phyloP scores from a whole-genome alignment of 768 basidiomycete genomes.

The Paxillus rubicundulus region DNA sequence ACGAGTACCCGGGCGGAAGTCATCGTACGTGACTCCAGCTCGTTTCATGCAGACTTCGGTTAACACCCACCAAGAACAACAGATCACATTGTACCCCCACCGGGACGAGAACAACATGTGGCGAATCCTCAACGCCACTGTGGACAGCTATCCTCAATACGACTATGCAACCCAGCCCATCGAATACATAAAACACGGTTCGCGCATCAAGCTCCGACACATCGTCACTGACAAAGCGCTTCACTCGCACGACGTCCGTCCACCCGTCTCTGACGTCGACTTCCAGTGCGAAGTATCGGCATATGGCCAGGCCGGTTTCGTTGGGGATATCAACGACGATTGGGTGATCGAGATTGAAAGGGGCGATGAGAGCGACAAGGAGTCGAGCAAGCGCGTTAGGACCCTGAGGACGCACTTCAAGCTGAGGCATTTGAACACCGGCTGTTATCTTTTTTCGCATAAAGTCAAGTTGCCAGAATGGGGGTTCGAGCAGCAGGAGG shows the following conservation, averaged over 20 bases:
- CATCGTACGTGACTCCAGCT: slow-evolving; percentile 57
- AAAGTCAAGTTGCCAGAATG: slow-evolving; percentile 97
- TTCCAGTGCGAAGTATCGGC: slow-evolving; percentile 98
- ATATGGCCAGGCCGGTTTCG: slow-evolving; percentile 85
- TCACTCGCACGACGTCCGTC: slow-evolving; percentile 93
- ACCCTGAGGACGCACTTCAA: slow-evolving; percentile 82
- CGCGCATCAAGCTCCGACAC: slow-evolving; percentile 81
- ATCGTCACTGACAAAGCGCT: slow-evolving; percentile 77
- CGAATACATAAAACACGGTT: slow-evolving; percentile 60
- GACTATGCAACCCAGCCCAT: slow-evolving; percentile 55
- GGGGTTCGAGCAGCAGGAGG: slow-evolving; percentile 98
- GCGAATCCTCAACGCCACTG: slow-evolving; percentile 77
- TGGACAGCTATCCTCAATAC: slow-evolving; percentile 38
- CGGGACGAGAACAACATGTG: slow-evolving; percentile 96
- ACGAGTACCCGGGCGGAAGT: slow-evolving; percentile 87
- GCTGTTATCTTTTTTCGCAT: slow-evolving; percentile 97
- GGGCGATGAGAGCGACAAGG: slow-evolving; percentile 59
- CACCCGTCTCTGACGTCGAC: slow-evolving; percentile 95
- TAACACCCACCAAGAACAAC: slow-evolving; percentile 69
- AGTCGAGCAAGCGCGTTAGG: slow-evolving; percentile 67
- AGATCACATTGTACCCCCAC: slow-evolving; percentile 98
- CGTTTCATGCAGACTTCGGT: not conserved
- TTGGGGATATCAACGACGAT: slow-evolving; percentile 91
- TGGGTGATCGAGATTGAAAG: slow-evolving; percentile 85
- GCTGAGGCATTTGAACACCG: slow-evolving; percentile 79